Evolutionary conservation across 2,329 filamentous ascomycete genomes (phyloP), one percentile per base, ranked within the genome.

Genomic region (Macrophomina tecta): DNA sequence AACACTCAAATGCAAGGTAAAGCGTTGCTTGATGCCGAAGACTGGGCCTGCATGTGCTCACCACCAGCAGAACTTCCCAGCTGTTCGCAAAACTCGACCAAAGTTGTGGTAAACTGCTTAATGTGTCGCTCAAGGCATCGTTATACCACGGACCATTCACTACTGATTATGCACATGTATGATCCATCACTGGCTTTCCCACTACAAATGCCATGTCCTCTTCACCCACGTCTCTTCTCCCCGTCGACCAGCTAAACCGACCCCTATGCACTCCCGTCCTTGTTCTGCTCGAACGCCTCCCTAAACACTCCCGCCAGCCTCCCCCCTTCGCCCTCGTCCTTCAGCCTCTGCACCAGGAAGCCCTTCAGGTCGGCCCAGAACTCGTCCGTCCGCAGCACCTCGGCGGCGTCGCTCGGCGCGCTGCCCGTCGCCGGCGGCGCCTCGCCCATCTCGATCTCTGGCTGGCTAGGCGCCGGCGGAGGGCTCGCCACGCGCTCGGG

Each of bases 311-410:
- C 81, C 42, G 86, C 85, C 73, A 94, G 77, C 72, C 88, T 86
- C 71, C 87, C 86, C 0, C 90, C 91, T 74, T 86, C 84, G 2
- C 76, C 77, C 62, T 84, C 88, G 75, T 96, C 91, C 78, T 90
- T 89, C 72, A 97, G 80, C 76, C 92, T 87, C 82, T 94, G 91
- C 74, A 88, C 81, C 77, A 99, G 76, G 78, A 94, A 98, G 0
- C 87, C 91, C 75, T 89, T 88, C 69, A 99, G 79, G 81, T 98
- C 95, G 8, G 80, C 81, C 95, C 95, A 99, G 76, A 99, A 99
- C 65, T 86, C 89, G 6, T 90, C 87, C 12, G 87, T 90, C 74
- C 87, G 81, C 70, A 97, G 75, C 23, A 90, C 85, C 34, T 86
- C 86, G 64, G 80, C 80, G 40, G 86, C 88, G 83, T 78, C 3